phyloP scores from a whole-genome alignment of 495 filamentous ascomycete genomes.

The Aspergillus funiculosus region DNA sequence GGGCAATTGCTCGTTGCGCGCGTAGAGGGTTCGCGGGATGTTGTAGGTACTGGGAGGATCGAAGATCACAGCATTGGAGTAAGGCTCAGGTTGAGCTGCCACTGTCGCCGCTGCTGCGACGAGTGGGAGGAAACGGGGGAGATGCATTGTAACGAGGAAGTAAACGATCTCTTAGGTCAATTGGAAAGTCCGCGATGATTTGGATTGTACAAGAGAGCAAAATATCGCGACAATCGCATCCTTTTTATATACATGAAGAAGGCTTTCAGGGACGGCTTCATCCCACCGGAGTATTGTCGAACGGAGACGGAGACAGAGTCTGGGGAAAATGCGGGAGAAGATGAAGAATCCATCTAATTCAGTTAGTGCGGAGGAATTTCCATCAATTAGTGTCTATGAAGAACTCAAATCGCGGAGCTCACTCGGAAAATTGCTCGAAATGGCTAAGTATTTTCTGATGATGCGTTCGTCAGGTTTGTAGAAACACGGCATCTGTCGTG shows the following conservation, averaged over 20 bases:
- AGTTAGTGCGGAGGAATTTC: slow-evolving; percentile 11
- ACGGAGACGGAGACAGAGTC: background rate
- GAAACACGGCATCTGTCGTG: background rate
- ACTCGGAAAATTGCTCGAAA: background rate
- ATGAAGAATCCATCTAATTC: background rate
- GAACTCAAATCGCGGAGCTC: no score
- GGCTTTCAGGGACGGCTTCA: slow-evolving; percentile 6
- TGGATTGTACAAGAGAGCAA: no score
- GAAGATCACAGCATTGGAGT: slow-evolving; percentile 27
- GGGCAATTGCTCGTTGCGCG: slow-evolving; percentile 23
- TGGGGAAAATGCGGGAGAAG: slow-evolving; percentile 9
- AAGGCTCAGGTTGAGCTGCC: slow-evolving; percentile 10
- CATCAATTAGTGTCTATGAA: slow-evolving; percentile 12
- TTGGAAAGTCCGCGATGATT: background rate
- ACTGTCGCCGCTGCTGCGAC: slow-evolving; percentile 15
- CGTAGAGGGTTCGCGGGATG: slow-evolving; percentile 28
- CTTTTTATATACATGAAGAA: background rate
- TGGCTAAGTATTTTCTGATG: no score
- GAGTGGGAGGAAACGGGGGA: slow-evolving; percentile 19
- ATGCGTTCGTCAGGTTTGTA: no score
- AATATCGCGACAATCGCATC: no score
- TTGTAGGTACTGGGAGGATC: slow-evolving; percentile 31
- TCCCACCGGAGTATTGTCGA: slow-evolving; percentile 29
- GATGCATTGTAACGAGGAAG: slow-evolving; percentile 5
- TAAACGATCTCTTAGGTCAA: background rate